phyloP scores from a whole-genome alignment of 2,329 filamentous ascomycete species.

The Parastagonospora nodorum region DNA sequence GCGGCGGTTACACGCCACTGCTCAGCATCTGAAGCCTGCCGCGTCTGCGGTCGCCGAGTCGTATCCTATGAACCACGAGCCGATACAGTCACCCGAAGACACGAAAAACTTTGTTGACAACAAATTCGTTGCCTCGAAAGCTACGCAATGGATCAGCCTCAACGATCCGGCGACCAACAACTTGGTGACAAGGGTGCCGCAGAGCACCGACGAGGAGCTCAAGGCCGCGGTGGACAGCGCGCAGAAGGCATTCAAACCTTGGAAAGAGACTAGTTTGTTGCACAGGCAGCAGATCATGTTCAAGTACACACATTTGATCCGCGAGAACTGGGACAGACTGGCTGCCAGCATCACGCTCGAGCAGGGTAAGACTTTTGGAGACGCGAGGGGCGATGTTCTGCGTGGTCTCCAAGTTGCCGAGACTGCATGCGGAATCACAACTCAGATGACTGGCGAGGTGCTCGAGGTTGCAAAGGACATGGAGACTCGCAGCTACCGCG shows the following conservation, averaged over 20 bases:
- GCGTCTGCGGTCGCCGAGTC: conserved; percentile 58
- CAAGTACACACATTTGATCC: conserved; percentile 78
- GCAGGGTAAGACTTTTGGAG: conserved; percentile 86
- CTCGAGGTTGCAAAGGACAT: conserved; percentile 88
- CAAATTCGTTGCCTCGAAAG: conserved; percentile 70
- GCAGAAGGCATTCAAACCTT: conserved; percentile 73
- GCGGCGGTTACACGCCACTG: conserved; percentile 60
- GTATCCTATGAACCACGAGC: conserved; percentile 74
- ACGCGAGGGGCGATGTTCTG: conserved; percentile 81
- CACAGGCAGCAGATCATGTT: conserved; percentile 85
- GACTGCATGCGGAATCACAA: conserved; percentile 78
- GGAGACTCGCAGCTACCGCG: conserved; percentile 82
- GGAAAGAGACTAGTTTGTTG: conserved; percentile 74
- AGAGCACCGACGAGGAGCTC: conserved; percentile 79
- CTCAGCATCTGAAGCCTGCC: conserved; percentile 55
- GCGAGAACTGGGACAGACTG: conserved; percentile 83
- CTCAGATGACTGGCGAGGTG: conserved; percentile 81
- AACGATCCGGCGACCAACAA: conserved; percentile 86
- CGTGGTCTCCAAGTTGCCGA: conserved; percentile 84
- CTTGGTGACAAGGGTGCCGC: conserved; percentile 80
- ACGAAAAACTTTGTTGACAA: conserved; percentile 86
- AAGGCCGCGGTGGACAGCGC: conserved; percentile 76
- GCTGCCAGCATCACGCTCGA: conserved; percentile 85
- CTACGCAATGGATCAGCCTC: conserved; percentile 77
- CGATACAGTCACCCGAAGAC: conserved; percentile 68